Evolutionary conservation across 2,329 filamentous ascomycete genomes (phyloP).

Genomic region (Basipetospora sp.): DNA sequence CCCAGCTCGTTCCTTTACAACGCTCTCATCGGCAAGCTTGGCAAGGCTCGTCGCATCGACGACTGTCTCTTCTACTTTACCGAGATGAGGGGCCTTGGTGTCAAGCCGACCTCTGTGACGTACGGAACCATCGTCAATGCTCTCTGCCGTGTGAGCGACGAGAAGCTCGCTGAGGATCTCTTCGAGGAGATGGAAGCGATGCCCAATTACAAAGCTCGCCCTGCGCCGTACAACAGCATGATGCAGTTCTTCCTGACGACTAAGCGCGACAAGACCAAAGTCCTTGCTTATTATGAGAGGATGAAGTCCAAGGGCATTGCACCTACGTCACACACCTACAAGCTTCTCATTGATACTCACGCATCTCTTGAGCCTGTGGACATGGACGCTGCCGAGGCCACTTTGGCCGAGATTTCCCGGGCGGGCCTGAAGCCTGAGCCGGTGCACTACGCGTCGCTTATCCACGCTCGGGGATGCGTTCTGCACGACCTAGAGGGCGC

Average conservation of each 20-base stretch:
- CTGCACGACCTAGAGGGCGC: constrained; percentile 81
- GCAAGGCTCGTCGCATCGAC: constrained; percentile 92
- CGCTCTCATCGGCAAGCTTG: constrained; percentile 91
- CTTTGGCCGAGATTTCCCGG: constrained; percentile 63
- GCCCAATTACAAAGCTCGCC: constrained; percentile 95
- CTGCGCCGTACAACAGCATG: constrained; percentile 96
- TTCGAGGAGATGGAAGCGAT: constrained; percentile 99
- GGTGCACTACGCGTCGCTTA: constrained; percentile 88
- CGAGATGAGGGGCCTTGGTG: constrained; percentile 85
- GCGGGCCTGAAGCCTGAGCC: constrained; percentile 68
- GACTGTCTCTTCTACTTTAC: constrained; percentile 97
- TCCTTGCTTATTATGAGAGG: constrained; percentile 83
- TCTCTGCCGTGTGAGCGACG: constrained; percentile 88
- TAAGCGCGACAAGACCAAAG: constrained; percentile 89
- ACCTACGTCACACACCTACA: constrained; percentile 91
- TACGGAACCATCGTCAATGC: constrained; percentile 98
- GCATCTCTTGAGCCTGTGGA: constrained; percentile 84
- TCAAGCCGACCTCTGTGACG: constrained; percentile 91
- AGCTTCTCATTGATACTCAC: constrained; percentile 88
- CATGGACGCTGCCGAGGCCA: constrained; percentile 71
- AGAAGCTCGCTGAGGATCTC: constrained; percentile 92
- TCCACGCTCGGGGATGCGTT: constrained; percentile 90
- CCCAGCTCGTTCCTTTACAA: constrained; percentile 97
- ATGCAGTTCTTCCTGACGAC: constrained; percentile 99
- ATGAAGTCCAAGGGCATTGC: constrained; percentile 79